These are phyloP conservation scores for Vicia sativa DNA, from an alignment of 306 rosid genomes.

Conservation along the genomic window DNA sequence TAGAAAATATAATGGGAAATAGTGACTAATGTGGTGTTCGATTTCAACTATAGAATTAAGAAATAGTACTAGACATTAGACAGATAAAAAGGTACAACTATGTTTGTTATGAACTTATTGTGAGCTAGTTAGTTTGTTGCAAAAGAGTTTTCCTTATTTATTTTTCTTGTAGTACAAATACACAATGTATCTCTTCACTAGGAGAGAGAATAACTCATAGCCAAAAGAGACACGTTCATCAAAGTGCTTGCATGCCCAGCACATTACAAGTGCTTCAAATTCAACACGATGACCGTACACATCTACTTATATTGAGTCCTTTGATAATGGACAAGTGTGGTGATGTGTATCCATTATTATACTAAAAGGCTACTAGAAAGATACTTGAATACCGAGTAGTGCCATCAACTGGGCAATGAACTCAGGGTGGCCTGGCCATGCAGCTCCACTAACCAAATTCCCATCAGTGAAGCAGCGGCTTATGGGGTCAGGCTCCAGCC, in stretches of 20 bases:
- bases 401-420: constrained; percentile 81
- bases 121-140: background rate
- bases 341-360: background rate
- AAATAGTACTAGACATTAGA: background rate
- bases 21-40: background rate
- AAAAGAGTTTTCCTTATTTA: background rate
- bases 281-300: constrained; percentile 5
- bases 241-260: constrained; percentile 14
- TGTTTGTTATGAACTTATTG: background rate
- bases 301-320: constrained; percentile 27
- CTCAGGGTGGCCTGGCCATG: constrained; percentile 89
- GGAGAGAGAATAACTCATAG: background rate
- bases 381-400: constrained; percentile 60
- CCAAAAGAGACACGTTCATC: constrained; percentile 14
- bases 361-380: constrained; percentile 46
- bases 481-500: constrained; percentile 91
- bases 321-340: constrained; percentile 7
- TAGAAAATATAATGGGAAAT: background rate
- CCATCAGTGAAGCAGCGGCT: constrained; percentile 83
- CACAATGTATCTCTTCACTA: background rate
- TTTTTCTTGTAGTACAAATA: background rate
- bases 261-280: constrained; percentile 30
- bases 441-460: constrained; percentile 87
- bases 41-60: background rate
- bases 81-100: background rate